Conservation (phyloP, 2,329 filamentous ascomycete species). For the Scedosporium boydii region DNA sequence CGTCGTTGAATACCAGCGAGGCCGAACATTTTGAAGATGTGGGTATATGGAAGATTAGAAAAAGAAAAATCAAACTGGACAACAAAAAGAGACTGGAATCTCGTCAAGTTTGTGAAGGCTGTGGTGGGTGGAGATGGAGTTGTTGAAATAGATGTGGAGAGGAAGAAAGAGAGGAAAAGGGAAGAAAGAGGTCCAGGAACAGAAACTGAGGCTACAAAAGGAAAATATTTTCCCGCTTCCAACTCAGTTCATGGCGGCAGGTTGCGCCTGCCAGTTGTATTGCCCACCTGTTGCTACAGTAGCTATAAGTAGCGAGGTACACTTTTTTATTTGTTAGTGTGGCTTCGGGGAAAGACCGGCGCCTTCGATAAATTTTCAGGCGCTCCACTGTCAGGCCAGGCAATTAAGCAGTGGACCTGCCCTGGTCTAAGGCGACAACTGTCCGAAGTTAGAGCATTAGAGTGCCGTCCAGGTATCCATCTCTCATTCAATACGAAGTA, state of each 20-base stretch:
- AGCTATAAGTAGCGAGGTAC: neutral
- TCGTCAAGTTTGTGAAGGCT: neutral
- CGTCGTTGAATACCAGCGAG: conserved; percentile 62
- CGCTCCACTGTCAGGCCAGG: too few species aligned
- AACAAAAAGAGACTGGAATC: conserved; percentile 4
- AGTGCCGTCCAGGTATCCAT: too few species aligned
- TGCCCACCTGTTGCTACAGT: neutral
- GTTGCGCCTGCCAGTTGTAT: neutral
- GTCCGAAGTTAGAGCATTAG: too few species aligned
- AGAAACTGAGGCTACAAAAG: conserved; percentile 5
- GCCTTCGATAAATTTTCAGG: neutral
- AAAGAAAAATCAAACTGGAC: neutral
- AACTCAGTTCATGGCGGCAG: neutral
- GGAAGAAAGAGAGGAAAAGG: conserved; percentile 13
- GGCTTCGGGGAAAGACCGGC: neutral
- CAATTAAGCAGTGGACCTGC: too few species aligned
- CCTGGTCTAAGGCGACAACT: too few species aligned
- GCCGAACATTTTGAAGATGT: conserved; percentile 56
- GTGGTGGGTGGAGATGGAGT: conserved; percentile 1
- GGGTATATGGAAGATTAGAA: neutral
- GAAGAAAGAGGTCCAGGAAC: conserved; percentile 13
- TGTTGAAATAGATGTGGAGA: neutral
- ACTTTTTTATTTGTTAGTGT: neutral
- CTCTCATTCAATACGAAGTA: neutral
- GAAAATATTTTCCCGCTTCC: neutral